Percentiles rank a stretch among this genome's conserved stretches.
These are phyloP conservation scores for Sequoiadendron giganteum DNA, from an alignment of 75 land plant genomes.

Conservation along the genomic window DNA sequence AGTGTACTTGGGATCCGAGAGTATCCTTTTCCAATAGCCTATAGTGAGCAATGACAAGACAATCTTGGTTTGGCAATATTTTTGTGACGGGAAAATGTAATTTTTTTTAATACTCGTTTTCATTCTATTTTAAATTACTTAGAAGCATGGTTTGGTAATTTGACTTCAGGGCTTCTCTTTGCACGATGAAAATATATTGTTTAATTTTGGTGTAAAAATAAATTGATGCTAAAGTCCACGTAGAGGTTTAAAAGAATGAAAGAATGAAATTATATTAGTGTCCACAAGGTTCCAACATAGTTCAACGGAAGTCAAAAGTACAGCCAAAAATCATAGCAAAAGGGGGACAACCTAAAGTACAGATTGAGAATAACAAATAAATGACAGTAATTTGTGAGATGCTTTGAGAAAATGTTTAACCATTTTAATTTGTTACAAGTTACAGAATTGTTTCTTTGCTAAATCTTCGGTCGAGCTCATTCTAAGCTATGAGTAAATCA, in stretches of 20 bases:
- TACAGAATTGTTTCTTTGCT: not conserved
- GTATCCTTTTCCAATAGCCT: slow-evolving; percentile 55
- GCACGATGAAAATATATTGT: not conserved
- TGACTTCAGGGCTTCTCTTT: not conserved
- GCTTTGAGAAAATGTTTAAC: not conserved
- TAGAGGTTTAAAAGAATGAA: not conserved
- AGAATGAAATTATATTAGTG: not conserved
- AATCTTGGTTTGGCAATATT: not conserved
- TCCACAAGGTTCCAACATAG: not conserved
- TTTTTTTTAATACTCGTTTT: not conserved
- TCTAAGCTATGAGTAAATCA: not conserved
- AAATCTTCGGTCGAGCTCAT: not conserved
- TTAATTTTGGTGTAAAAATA: not conserved
- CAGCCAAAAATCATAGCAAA: not conserved
- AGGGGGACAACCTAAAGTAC: not conserved
- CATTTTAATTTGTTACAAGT: not conserved
- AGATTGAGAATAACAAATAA: not conserved
- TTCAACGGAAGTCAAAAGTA: not conserved
- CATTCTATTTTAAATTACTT: not conserved
- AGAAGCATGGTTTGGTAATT: not conserved
- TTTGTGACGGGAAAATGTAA: not conserved
- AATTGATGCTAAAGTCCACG: not conserved
- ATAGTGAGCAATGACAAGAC: not conserved
- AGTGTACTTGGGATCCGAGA: slow-evolving; percentile 98
- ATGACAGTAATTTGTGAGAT: not conserved